A percentile compares a stretch with the other conserved stretches of the same genome.
phyloP scores from a whole-genome alignment of 192 early-diverging fungal genomes.

The Mortierella antarctica region DNA sequence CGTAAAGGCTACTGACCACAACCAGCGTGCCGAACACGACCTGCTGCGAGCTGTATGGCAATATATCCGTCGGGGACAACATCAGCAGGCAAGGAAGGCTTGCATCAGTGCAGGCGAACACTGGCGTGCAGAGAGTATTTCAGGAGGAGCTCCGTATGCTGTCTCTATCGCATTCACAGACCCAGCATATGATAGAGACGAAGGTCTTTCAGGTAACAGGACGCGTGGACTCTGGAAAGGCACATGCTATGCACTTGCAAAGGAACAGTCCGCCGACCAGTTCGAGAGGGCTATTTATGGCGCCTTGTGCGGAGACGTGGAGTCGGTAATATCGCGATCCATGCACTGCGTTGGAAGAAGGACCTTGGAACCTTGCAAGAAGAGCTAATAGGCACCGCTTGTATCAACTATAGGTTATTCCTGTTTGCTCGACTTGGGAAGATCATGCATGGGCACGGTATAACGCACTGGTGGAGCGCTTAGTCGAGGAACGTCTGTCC shows the following conservation, averaged over 20 bases:
- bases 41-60: constrained; percentile 77
- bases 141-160: constrained; percentile 64
- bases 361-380: not conserved
- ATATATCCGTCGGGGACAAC: constrained; percentile 79
- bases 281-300: constrained; percentile 88
- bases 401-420: constrained; percentile 55
- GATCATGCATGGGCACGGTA: constrained; percentile 89
- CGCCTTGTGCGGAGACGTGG: constrained; percentile 75
- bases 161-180: constrained; percentile 33
- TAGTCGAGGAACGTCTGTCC: constrained; percentile 52
- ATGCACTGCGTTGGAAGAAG: constrained; percentile 1
- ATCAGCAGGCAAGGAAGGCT: constrained; percentile 73
- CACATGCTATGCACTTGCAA: constrained; percentile 67
- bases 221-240: constrained; percentile 77
- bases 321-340: constrained; percentile 63
- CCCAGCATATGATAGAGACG: constrained; percentile 37
- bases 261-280: constrained; percentile 59
- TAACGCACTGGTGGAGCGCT: constrained; percentile 74
- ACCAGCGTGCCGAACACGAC: constrained; percentile 57
- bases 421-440: constrained; percentile 88
- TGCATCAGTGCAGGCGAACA: constrained; percentile 79
- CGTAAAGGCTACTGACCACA: constrained; percentile 20
- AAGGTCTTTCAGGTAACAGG: constrained; percentile 60
- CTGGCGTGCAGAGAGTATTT: constrained; percentile 84
- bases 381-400: too few relatives aligned